Conservation (phyloP, 1,139 yeast genomes). For the Kurtzmaniella quercitrusa region DNA sequence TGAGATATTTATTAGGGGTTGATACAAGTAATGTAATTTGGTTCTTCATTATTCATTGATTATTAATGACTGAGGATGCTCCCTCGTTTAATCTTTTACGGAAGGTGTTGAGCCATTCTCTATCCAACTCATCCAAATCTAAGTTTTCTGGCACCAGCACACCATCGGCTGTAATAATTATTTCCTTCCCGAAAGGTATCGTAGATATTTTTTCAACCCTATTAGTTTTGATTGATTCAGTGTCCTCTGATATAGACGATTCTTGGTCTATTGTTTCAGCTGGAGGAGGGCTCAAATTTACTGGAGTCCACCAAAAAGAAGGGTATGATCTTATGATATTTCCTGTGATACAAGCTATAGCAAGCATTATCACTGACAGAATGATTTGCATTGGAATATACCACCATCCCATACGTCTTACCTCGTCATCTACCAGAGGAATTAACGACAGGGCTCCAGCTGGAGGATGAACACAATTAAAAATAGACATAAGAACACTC, state of each 20-base stretch:
- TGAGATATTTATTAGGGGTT: too few species aligned
- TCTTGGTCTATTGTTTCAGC: constrained; percentile 7
- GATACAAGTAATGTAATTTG: too few species aligned
- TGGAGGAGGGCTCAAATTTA: constrained; percentile 6
- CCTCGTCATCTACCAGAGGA: constrained; percentile 47
- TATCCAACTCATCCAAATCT: constrained; percentile 23
- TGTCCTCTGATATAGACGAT: constrained; percentile 7
- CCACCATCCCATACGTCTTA: constrained; percentile 63
- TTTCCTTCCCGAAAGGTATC: constrained; percentile 9
- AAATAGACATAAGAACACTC: constrained; percentile 53
- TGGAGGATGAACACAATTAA: constrained; percentile 67
- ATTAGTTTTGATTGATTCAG: background rate
- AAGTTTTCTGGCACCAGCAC: constrained; percentile 22
- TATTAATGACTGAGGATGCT: too few species aligned
- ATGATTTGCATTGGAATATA: constrained; percentile 56
- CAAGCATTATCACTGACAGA: constrained; percentile 46
- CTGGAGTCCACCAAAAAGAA: constrained; percentile 60
- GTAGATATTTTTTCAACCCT: background rate
- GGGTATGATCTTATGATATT: constrained; percentile 58
- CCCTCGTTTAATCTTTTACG: constrained; percentile 12
- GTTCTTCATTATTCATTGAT: background rate
- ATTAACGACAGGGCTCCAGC: constrained; percentile 70
- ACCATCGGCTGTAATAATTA: constrained; percentile 18
- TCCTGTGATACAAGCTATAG: constrained; percentile 53
- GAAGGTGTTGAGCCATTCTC: constrained; percentile 24